These are phyloP conservation scores for Pseudogymnoascus sp. DNA, from an alignment of 2,329 filamentous ascomycete species.

Conservation along the genomic window DNA sequence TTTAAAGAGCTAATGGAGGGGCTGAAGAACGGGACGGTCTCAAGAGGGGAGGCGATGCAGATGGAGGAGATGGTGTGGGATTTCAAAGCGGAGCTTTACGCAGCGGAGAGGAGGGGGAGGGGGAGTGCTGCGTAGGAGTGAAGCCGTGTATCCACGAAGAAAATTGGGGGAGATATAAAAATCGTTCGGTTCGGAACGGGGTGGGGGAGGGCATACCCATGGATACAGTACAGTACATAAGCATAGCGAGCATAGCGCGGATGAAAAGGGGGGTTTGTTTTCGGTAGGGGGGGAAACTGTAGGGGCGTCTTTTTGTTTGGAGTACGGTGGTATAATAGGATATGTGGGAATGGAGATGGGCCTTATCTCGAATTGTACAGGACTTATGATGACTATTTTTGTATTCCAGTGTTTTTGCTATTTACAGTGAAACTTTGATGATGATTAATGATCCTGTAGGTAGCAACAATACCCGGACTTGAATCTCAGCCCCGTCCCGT, in stretches of 20 bases:
- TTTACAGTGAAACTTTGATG: not conserved
- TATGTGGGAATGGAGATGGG: not conserved
- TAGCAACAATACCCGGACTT: not conserved
- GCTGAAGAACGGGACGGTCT: constrained; percentile 51
- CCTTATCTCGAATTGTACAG: not conserved
- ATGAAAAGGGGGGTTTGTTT: not conserved
- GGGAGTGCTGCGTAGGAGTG: not conserved
- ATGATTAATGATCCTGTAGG: not conserved
- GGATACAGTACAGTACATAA: not conserved
- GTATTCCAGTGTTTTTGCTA: not conserved
- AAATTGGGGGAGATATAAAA: not conserved
- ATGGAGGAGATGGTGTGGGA: constrained; percentile 76
- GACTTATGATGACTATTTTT: not conserved
- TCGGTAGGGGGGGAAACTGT: not conserved
- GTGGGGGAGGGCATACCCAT: not conserved
- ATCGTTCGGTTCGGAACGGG: not conserved
- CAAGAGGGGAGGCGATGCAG: constrained; percentile 56
- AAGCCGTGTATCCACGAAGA: not conserved
- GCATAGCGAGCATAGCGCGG: constrained; percentile 3
- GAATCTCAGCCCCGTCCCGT: not conserved
- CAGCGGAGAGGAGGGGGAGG: constrained; percentile 54
- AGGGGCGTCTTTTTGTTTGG: not conserved
- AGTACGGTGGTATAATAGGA: not conserved
- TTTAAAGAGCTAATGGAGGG: constrained; percentile 50
- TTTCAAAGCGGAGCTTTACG: constrained; percentile 64